Evolutionary conservation across 441 rosid genomes (phyloP).

Genomic region (Syzygium malaccense): DNA sequence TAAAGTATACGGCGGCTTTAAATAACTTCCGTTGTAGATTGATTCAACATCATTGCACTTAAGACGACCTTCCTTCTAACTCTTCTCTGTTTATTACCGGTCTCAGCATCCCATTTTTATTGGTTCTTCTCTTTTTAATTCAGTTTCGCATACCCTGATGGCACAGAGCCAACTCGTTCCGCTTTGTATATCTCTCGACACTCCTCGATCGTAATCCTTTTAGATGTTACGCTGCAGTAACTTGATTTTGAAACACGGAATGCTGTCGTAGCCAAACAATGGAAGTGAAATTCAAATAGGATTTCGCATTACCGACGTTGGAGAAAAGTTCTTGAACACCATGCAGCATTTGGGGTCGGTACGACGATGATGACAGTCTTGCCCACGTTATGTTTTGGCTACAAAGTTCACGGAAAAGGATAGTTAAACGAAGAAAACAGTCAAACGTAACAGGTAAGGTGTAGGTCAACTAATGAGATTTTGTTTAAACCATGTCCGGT

Average conservation of each 20-base stretch:
- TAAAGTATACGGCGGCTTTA: accelerated
- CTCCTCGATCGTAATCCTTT: neutral
- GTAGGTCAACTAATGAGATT: neutral
- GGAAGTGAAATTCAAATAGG: neutral
- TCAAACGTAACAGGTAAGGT: neutral
- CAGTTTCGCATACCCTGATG: neutral
- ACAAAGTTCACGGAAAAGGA: neutral
- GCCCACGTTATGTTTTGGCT: neutral
- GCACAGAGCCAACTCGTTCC: accelerated
- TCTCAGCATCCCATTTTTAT: neutral
- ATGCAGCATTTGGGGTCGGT: neutral
- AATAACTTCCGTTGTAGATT: neutral
- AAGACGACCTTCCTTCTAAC: neutral
- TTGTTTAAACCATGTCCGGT: neutral
- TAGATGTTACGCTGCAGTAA: neutral
- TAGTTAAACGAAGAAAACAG: neutral
- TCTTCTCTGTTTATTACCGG: neutral
- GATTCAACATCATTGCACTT: neutral
- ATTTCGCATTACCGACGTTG: neutral
- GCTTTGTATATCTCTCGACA: neutral
- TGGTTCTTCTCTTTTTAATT: neutral
- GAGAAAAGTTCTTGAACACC: neutral
- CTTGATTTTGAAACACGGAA: neutral
- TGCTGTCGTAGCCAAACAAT: neutral
- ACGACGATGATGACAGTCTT: neutral